phyloP scores from a whole-genome alignment of 495 filamentous ascomycete species.

The Letharia lupina region DNA sequence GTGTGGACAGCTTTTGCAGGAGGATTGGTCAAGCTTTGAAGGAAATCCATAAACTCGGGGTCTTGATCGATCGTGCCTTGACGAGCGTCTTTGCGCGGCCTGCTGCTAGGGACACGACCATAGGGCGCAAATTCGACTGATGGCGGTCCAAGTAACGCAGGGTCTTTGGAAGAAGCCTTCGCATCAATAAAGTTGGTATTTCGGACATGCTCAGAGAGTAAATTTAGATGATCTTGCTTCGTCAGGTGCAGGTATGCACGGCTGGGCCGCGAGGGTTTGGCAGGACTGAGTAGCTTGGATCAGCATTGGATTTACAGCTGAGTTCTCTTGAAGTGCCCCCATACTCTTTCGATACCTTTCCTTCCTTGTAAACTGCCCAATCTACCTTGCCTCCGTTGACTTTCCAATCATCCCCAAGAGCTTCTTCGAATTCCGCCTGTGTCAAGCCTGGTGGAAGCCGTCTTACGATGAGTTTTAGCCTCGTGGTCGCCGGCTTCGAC shows the following conservation, averaged over 20 bases:
- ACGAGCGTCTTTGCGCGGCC: constrained; percentile 63
- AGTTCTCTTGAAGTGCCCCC: not conserved
- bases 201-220: constrained; percentile 59
- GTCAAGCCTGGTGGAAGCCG: constrained; percentile 81
- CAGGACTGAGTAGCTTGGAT: constrained; percentile 45
- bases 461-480: constrained; percentile 78
- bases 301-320: not conserved
- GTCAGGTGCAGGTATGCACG: constrained; percentile 72
- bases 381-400: constrained; percentile 70
- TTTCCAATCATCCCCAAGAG: constrained; percentile 79
- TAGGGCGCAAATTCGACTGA: constrained; percentile 74
- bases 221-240: constrained; percentile 47
- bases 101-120: constrained; percentile 66
- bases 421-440: constrained; percentile 62
- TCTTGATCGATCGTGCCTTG: constrained; percentile 96
- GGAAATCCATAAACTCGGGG: constrained; percentile 85
- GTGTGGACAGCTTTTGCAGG: constrained; percentile 45
- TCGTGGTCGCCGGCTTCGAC: constrained; percentile 51
- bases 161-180: constrained; percentile 56
- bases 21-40: constrained; percentile 77
- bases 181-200: constrained; percentile 62
- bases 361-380: constrained; percentile 67
- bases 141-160: constrained; percentile 63
- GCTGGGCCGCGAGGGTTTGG: constrained; percentile 66
- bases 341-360: constrained; percentile 85